Evolutionary conservation across 805 yeast genomes (phyloP).

Genomic region (Pichia exigua): DNA sequence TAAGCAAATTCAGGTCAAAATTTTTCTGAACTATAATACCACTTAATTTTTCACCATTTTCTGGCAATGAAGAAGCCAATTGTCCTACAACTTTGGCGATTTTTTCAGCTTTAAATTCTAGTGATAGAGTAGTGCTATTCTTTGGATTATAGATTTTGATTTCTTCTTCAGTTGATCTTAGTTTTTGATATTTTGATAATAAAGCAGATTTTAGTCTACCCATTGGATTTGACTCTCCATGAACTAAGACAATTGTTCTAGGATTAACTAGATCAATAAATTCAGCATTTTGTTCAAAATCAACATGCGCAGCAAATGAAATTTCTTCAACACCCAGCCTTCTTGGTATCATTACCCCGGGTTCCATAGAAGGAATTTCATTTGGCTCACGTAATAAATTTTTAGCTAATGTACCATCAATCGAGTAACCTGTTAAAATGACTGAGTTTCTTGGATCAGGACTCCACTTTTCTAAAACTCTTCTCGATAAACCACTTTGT

Average conservation of each 20-base stretch:
- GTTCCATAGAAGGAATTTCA: constrained; percentile 76
- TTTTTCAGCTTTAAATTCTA: constrained; percentile 76
- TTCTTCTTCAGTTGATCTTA: constrained; percentile 82
- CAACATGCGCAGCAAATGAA: constrained; percentile 99
- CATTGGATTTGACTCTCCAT: constrained; percentile 98
- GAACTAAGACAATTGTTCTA: constrained; percentile 79
- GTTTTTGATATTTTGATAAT: constrained; percentile 71
- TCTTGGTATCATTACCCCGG: constrained; percentile 80
- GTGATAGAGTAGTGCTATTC: constrained; percentile 71
- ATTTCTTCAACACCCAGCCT: constrained; percentile 84
- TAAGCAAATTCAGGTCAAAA: constrained; percentile 76
- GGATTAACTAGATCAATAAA: constrained; percentile 88
- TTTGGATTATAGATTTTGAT: constrained; percentile 88
- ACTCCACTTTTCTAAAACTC: constrained; percentile 89
- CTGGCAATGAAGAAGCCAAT: constrained; percentile 40
- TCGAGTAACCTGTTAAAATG: constrained; percentile 92
- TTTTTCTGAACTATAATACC: constrained; percentile 90
- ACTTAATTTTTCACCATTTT: constrained; percentile 39
- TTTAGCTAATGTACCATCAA: constrained; percentile 97
- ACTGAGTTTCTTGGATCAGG: constrained; percentile 90
- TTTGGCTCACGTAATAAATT: constrained; percentile 80
- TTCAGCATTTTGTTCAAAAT: constrained; percentile 84
- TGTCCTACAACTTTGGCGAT: constrained; percentile 65
- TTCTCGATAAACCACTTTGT: constrained; percentile 91
- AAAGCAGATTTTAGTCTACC: constrained; percentile 92